Evolutionary conservation across 2,329 filamentous ascomycete genomes (phyloP), one percentile per base, ranked within the genome.

Genomic region (Hypoxylon sp.): DNA sequence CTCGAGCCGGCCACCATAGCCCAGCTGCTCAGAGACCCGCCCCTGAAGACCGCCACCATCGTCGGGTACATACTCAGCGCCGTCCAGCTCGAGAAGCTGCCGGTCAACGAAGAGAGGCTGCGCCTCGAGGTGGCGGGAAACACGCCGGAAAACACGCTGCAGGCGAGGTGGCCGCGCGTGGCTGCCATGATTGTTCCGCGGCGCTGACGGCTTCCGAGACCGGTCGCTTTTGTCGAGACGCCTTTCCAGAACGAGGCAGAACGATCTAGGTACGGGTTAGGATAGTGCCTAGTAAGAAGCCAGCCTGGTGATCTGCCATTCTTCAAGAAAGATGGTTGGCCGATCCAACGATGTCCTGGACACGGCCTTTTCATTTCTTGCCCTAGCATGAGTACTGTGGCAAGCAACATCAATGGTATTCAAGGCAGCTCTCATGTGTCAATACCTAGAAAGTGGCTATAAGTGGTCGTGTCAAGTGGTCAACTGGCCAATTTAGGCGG

Each of bases 51-150:
- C 0, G 72, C 66, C 11, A 89, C 86, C 0, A 84, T 90, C 1
- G 75, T 79, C 1, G 72, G 67, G 0, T 89, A 90, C 64, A 83
- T 91, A 7, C 70, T 88, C 1, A 76, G 82, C 7, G 81, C 82
- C 0, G 73, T 90, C 20, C 72, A 75, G 42, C 40, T 72, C 4
- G 85, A 86, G 65, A 75, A 73, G 11, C 66, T 88, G 10, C 78
- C 80, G 0, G 85, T 78, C 60, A 77, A 83, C 10, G 75, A 69
- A 40, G 65, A 70, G 4, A 76, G 83, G 40, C 62, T 87, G 23
- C 73, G 71, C 20, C 58, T 66, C 0, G 79, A 83, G 48, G 70
- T 87, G 3, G 63, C 84, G 17, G 57, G 67, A 3, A 60, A 65
- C 11, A 48, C 82, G 29, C 69, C 71, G 2, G 50, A 23, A 15